A percentile compares a stretch with the other conserved stretches of the same genome.
These are phyloP conservation scores for Arabidopsis suecica DNA, from an alignment of 345 rosid genomes.

Conservation along the genomic window DNA sequence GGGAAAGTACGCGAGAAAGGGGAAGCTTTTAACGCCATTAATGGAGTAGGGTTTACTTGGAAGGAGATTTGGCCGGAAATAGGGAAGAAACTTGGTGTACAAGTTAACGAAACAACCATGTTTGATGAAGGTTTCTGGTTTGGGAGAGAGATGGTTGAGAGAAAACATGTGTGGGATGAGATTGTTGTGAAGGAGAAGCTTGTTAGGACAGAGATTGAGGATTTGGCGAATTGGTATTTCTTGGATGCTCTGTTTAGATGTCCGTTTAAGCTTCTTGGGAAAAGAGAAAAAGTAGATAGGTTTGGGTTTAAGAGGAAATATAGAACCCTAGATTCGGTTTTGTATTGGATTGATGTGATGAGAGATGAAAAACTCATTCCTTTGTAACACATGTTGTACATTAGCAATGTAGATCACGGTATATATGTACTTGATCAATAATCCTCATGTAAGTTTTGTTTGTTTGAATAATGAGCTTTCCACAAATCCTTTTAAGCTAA, in stretches of 20 bases:
- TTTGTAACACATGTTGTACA: slow-evolving; percentile 8
- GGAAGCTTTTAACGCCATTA: slow-evolving; percentile 71
- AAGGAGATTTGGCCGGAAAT: slow-evolving; percentile 77
- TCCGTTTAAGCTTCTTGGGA: slow-evolving; percentile 75
- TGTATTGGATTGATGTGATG: slow-evolving; percentile 82
- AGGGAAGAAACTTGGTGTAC: slow-evolving; percentile 61
- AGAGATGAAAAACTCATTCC: slow-evolving; percentile 70
- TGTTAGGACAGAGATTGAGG: slow-evolving; percentile 60
- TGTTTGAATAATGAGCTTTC: slow-evolving; percentile 1
- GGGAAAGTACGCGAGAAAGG: slow-evolving; percentile 54
- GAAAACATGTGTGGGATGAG: slow-evolving; percentile 64
- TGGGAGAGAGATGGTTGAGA: slow-evolving; percentile 57
- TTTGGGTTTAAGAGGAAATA: slow-evolving; percentile 69
- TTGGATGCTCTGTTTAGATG: slow-evolving; percentile 73
- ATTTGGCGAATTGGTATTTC: slow-evolving; percentile 86
- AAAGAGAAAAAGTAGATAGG: slow-evolving; percentile 62
- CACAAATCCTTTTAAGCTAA: background rate
- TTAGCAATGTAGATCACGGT: background rate
- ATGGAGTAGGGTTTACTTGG: slow-evolving; percentile 80
- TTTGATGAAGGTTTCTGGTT: slow-evolving; percentile 57
- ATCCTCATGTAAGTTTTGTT: background rate
- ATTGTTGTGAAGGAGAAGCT: slow-evolving; percentile 63
- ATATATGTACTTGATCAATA: background rate
- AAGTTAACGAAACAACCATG: slow-evolving; percentile 51
- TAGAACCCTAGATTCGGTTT: slow-evolving; percentile 63